Base-by-base conservation (phyloP, 2,329 filamentous ascomycete genomes). In the Alternaria triticimaculans region DNA sequence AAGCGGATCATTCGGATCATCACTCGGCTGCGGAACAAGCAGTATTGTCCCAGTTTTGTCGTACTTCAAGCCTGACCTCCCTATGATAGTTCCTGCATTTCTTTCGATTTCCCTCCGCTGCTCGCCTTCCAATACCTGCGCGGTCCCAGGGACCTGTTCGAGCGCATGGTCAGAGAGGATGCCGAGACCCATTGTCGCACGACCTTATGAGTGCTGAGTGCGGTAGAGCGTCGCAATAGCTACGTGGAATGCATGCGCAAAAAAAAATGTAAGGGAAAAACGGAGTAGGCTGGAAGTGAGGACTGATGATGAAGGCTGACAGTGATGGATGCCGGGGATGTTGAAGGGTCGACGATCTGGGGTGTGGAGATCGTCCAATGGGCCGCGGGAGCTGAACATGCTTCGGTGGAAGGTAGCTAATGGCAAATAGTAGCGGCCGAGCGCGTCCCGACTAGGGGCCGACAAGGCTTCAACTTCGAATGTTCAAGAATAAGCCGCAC, bases 1-100 rank as follows among this genome's bases (percentile, higher is more conserved):
- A 70, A 97, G 84, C 28, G 93, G 94, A 80, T 97, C 94, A 78
- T 96, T 95, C 5, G 92, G 93, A 78, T 97, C 93, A 79, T 97
- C 91, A 66, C 90, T 94, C 3, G 95, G 95, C 76, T 97, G 95
- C 6, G 95, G 95, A 6, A 96, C 91, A 30, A 97, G 87, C 71
- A 97, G 92, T 72, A 95, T 91, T 18, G 85, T 83, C 33, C 92
- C 90, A 66, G 85, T 90, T 56, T 80, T 86, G 79, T 94, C 92
- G 79, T 89, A 92, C 80, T 96, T 96, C 71, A 96, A 80, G 63
- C 83, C 41, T 33, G 51, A 5, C 55, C 55, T 37, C 82, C 14
- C 80, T 73, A 25, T 83, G 77, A 26, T 44, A 41, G 5, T 33
- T 20, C 54, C 65, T 69, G 56, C 62, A 14, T 33, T 51, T 51